Evolutionary conservation across 2,329 filamentous ascomycete species (phyloP).

Genomic region (Pseudopyricularia cyperi): DNA sequence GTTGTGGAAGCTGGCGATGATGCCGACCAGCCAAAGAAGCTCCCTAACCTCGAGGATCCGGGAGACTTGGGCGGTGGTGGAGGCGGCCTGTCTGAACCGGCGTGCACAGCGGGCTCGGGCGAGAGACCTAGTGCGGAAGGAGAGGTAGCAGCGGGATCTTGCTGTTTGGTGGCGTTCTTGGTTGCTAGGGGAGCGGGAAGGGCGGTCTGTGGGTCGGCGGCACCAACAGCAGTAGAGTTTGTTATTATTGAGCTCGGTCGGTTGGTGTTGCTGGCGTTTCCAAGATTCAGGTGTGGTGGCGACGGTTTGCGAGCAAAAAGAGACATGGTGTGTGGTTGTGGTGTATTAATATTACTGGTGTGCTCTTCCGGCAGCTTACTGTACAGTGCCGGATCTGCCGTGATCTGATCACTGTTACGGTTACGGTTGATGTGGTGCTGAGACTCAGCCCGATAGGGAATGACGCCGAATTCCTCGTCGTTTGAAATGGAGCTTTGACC

Average conservation of each 20-base stretch:
- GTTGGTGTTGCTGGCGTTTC: slow-evolving; percentile 20
- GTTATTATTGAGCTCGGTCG: not conserved
- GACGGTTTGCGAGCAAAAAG: slow-evolving; percentile 34
- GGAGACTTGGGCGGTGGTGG: slow-evolving; percentile 36
- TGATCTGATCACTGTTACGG: slow-evolving; percentile 3
- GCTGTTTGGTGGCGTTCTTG: slow-evolving; percentile 10
- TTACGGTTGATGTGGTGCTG: slow-evolving; percentile 15
- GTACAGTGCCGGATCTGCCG: slow-evolving; percentile 3
- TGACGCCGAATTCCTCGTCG: slow-evolving; percentile 20
- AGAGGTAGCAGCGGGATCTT: slow-evolving; percentile 9
- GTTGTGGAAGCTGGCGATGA: slow-evolving; percentile 35
- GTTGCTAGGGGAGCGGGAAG: slow-evolving; percentile 2
- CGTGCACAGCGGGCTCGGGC: not conserved
- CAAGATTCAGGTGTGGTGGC: slow-evolving; percentile 39
- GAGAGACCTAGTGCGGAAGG: not conserved
- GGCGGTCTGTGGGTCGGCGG: not conserved
- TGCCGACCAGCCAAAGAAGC: slow-evolving; percentile 40
- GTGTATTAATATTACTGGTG: slow-evolving; percentile 19
- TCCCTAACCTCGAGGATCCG: slow-evolving; percentile 32
- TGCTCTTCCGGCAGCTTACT: slow-evolving; percentile 11
- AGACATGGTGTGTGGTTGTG: slow-evolving; percentile 29
- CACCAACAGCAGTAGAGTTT: slow-evolving; percentile 4
- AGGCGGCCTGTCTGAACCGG: slow-evolving; percentile 34
- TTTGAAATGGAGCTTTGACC: not conserved
- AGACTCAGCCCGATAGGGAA: slow-evolving; percentile 22